These are phyloP conservation scores for Nicotiana sylvestris DNA, from an alignment of 257 asterid species.

Conservation along the genomic window DNA sequence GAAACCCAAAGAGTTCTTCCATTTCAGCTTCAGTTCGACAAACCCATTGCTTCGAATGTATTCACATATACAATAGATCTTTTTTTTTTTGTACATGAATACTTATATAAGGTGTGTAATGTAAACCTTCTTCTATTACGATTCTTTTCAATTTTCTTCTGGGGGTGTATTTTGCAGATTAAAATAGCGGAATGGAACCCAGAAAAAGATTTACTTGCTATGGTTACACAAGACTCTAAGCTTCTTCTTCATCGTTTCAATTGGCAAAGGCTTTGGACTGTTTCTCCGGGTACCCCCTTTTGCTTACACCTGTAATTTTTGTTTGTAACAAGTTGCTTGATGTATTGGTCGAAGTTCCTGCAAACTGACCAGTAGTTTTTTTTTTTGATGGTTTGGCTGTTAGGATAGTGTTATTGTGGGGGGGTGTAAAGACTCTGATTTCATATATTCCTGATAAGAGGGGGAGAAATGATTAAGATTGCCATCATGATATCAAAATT, in stretches of 20 bases:
- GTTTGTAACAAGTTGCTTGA: background rate
- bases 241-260: constrained; percentile 94
- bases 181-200: constrained; percentile 98
- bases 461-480: background rate
- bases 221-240: constrained; percentile 89
- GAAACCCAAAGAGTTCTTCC: constrained; percentile 51
- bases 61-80: constrained; percentile 36
- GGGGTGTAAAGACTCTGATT: background rate
- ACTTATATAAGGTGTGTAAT: background rate
- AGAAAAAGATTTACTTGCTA: constrained; percentile 88
- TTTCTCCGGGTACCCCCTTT: constrained; percentile 57
- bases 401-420: background rate
- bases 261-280: constrained; percentile 97
- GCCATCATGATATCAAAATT: background rate
- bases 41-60: constrained; percentile 54
- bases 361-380: background rate
- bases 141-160: constrained; percentile 10
- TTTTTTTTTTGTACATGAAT: background rate
- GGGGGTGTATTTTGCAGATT: constrained; percentile 37
- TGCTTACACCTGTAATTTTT: background rate
- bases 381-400: background rate
- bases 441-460: background rate
- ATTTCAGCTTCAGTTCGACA: constrained; percentile 93
- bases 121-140: background rate
- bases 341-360: background rate